These are phyloP conservation scores for Metrosideros polymorpha DNA, from an alignment of 441 rosid genomes.

Conservation along the genomic window DNA sequence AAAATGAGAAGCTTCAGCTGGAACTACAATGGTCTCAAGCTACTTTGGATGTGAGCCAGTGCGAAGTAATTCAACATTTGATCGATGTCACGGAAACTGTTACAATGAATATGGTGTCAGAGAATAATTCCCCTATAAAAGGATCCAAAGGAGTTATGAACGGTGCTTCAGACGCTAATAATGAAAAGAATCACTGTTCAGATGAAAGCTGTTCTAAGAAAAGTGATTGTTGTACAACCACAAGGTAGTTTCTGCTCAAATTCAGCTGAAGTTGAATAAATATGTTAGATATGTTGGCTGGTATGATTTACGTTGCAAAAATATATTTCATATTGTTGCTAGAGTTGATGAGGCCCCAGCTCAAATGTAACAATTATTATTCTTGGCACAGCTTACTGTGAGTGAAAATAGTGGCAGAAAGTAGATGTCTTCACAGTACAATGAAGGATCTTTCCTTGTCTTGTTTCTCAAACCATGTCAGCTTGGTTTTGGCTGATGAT, in stretches of 20 bases:
- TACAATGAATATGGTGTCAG: slow-evolving; percentile 32
- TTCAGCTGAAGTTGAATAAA: background rate
- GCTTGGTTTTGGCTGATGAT: background rate
- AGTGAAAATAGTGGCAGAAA: background rate
- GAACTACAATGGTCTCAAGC: slow-evolving; percentile 75
- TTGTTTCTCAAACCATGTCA: background rate
- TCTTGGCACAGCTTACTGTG: background rate
- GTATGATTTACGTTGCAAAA: background rate
- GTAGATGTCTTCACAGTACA: background rate
- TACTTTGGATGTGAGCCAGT: slow-evolving; percentile 52
- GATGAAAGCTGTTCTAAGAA: slow-evolving; percentile 34
- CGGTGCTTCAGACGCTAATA: slow-evolving; percentile 25
- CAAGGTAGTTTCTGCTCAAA: slow-evolving; percentile 34
- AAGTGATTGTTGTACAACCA: slow-evolving; percentile 32
- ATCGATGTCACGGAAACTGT: slow-evolving; percentile 60
- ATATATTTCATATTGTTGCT: background rate
- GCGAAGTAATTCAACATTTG: slow-evolving; percentile 75
- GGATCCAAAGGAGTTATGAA: slow-evolving; percentile 38
- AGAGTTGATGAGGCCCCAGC: background rate
- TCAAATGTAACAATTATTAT: background rate
- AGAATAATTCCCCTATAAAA: slow-evolving; percentile 32
- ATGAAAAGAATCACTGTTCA: slow-evolving; percentile 30
- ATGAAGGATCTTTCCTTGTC: background rate
- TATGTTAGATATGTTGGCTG: background rate
- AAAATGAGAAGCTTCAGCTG: slow-evolving; percentile 59